phyloP scores from a whole-genome alignment of 768 basidiomycete species.

The Tylopilus balloui region DNA sequence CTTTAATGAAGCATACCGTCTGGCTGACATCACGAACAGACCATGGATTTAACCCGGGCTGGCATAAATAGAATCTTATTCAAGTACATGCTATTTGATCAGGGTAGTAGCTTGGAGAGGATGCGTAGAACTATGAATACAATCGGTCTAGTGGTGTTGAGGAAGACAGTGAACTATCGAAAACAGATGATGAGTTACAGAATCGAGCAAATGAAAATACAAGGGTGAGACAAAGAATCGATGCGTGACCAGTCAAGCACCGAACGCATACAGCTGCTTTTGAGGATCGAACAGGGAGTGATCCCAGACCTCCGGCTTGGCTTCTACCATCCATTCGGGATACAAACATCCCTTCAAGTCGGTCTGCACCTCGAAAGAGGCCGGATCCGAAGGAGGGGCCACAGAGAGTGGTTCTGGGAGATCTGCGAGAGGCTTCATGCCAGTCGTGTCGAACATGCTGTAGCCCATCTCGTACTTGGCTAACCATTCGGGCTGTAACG shows the following conservation, averaged over 20 bases:
- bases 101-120: too few species aligned
- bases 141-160: too few species aligned
- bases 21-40: too few species aligned
- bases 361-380: neutral
- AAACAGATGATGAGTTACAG: neutral
- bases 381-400: neutral
- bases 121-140: too few species aligned
- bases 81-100: too few species aligned
- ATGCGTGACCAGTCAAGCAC: neutral
- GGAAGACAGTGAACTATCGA: neutral
- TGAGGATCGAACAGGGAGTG: neutral
- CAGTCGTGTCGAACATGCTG: neutral
- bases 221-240: neutral
- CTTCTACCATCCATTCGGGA: slow-evolving; percentile 22
- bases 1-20: too few species aligned
- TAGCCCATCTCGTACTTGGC: slow-evolving; percentile 10
- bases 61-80: too few species aligned
- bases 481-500: slow-evolving; percentile 14
- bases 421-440: neutral
- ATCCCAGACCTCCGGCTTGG: slow-evolving; percentile 13
- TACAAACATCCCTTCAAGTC: slow-evolving; percentile 14
- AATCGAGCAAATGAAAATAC: neutral
- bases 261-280: neutral
- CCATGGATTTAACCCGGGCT: too few species aligned
- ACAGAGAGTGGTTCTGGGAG: neutral